Evolutionary conservation across 495 filamentous ascomycete genomes (phyloP), one percentile per base, ranked within the genome.

Genomic region (Diplogelasinospora grovesii): DNA sequence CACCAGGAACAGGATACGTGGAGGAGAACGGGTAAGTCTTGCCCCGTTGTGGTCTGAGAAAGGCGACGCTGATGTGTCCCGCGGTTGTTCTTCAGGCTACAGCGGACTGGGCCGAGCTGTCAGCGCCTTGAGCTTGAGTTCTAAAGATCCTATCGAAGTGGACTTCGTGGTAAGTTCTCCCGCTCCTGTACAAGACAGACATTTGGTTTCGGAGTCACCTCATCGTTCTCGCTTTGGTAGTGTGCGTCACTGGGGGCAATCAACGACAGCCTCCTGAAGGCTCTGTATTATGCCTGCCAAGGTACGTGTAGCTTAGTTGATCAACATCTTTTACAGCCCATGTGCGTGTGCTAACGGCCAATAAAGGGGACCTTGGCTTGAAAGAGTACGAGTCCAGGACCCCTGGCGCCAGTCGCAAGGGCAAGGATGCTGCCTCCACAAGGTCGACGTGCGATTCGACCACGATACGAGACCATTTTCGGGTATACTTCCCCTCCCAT

Each of bases 401-500:
- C 5, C n/a, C n/a, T n/a, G n/a, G n/a, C n/a, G 22, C 57, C 9
- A 48, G 45, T 29, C 25, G 43, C 22, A 60, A 50, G 37, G 43
- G 42, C 22, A 67, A 59, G 48, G 59, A 18, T 53, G 69, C 61
- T 23, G 11, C 41, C 4, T 36, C 45, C 3, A 32, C 38, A n/a
- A n/a, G n/a, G n/a, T n/a, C n/a, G n/a, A n/a, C n/a, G n/a, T n/a
- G n/a, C n/a, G 60, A 58, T 15, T 46, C 45, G 3, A 50, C 50
- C 4, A 46, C 41, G 5, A 56, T 88, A 24, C 61, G 66, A 22
- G 52, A 72, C 5, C 61, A 68, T 15, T 77, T 89, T 47, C 75
- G 78, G 0, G 70, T 96, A 3, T 95, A 88, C 53, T 98, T 90
- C 49, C 93, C 92, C 0, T 89, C 84, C 0, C 54, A 72, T 1